Conservation (phyloP, 1,139 yeast species). For the Protomyces arabidopsidicola region DNA sequence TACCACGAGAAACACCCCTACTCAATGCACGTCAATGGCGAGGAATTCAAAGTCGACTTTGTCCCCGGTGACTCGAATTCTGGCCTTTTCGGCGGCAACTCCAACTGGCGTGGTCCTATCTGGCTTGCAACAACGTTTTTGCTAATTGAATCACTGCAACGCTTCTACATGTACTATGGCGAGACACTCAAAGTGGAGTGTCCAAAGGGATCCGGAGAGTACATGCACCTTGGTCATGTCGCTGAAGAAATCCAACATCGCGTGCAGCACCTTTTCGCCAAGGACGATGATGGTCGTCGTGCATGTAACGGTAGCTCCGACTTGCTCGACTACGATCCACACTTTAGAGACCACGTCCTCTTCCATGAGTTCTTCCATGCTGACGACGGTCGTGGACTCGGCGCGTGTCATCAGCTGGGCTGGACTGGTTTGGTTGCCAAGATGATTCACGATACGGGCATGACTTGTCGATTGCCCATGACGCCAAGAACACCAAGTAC, state of each 20-base stretch:
- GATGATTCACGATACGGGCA: conserved; percentile 66
- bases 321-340: conserved; percentile 61
- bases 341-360: conserved; percentile 71
- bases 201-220: conserved; percentile 82
- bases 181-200: conserved; percentile 81
- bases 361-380: conserved; percentile 93
- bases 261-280: conserved; percentile 70
- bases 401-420: conserved; percentile 94
- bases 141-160: conserved; percentile 79
- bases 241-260: conserved; percentile 91
- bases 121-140: conserved; percentile 95
- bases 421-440: conserved; percentile 96
- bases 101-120: conserved; percentile 98
- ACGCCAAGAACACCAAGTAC: conserved; percentile 41
- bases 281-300: conserved; percentile 65
- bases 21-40: conserved; percentile 78
- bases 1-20: conserved; percentile 84
- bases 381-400: conserved; percentile 91
- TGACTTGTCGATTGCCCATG: conserved; percentile 33
- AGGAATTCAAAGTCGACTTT: conserved; percentile 67
- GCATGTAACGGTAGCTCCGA: conserved; percentile 71
- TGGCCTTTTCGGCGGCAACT: conserved; percentile 94
- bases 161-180: conserved; percentile 88
- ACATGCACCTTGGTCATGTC: conserved; percentile 78
- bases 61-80: conserved; percentile 92